Evolutionary conservation across 768 basidiomycete genomes (phyloP).

Genomic region (Podaxis carcinomalis): DNA sequence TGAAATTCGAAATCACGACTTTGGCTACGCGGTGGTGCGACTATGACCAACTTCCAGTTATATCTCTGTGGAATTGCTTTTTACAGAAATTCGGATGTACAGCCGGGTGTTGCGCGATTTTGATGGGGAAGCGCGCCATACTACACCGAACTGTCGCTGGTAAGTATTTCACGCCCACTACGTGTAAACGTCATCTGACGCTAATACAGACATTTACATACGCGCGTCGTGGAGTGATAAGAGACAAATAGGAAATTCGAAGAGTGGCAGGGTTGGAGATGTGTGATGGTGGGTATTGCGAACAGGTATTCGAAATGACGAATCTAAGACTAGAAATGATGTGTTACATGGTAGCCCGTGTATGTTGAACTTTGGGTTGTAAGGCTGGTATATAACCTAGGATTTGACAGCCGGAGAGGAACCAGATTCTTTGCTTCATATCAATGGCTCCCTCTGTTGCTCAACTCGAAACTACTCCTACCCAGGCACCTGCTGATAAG

Average conservation of each 20-base stretch:
- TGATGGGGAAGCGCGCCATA: not conserved
- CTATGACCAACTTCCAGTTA: not conserved
- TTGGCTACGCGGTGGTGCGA: not conserved
- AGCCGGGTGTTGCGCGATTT: not conserved
- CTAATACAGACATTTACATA: not conserved
- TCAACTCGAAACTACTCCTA: not conserved
- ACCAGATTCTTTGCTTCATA: not conserved
- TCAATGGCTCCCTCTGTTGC: not conserved
- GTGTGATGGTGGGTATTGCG: not conserved
- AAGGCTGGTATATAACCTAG: not conserved
- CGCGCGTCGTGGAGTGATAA: not conserved
- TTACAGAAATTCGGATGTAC: not conserved
- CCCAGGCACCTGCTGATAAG: not conserved
- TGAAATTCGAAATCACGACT: not conserved
- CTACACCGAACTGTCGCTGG: not conserved
- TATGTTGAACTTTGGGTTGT: not conserved
- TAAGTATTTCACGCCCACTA: not conserved
- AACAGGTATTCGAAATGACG: not conserved
- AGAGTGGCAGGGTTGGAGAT: not conserved
- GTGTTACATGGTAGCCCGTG: not conserved
- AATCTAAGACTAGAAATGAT: not conserved
- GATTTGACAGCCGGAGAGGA: not conserved
- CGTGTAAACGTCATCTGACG: not conserved
- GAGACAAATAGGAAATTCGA: not conserved
- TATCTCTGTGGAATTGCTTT: not conserved